Conservation (phyloP, 306 rosid species). For the Cicer pinnatifidum region DNA sequence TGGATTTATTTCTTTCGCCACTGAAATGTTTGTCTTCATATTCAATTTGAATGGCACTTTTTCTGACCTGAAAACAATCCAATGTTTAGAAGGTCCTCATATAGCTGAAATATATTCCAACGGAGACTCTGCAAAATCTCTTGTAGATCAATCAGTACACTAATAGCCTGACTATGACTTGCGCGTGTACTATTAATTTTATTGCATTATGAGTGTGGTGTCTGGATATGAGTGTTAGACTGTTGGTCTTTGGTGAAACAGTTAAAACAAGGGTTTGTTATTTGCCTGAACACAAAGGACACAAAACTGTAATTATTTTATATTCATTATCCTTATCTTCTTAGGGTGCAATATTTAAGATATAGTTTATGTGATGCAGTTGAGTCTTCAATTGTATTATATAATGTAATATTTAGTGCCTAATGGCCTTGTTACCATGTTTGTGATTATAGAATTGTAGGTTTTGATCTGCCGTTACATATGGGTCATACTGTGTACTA, state of each 20-base stretch:
- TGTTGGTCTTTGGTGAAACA: neutral
- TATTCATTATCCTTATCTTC: conserved; percentile 19
- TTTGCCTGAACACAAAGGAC: too few relatives aligned
- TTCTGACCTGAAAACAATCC: conserved; percentile 9
- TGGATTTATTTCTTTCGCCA: neutral
- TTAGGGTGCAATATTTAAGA: neutral
- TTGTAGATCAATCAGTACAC: conserved; percentile 11
- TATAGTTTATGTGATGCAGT: neutral
- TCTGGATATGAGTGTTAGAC: conserved; percentile 12
- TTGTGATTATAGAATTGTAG: conserved; percentile 3
- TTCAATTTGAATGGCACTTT: conserved; percentile 1
- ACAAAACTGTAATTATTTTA: neutral
- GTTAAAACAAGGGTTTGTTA: too few relatives aligned
- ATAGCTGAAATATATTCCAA: neutral
- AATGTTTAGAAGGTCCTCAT: neutral
- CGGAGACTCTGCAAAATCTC: neutral
- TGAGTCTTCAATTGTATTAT: neutral
- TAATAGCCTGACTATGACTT: neutral
- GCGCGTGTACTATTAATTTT: neutral
- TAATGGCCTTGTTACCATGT: conserved; percentile 15
- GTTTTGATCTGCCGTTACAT: conserved; percentile 16
- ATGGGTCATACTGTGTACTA: neutral
- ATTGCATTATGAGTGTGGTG: conserved; percentile 23
- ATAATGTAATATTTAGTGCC: neutral
- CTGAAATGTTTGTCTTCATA: neutral